Evolutionary conservation across 331 rosid species (phyloP).

Genomic region (Rosa hybrid): DNA sequence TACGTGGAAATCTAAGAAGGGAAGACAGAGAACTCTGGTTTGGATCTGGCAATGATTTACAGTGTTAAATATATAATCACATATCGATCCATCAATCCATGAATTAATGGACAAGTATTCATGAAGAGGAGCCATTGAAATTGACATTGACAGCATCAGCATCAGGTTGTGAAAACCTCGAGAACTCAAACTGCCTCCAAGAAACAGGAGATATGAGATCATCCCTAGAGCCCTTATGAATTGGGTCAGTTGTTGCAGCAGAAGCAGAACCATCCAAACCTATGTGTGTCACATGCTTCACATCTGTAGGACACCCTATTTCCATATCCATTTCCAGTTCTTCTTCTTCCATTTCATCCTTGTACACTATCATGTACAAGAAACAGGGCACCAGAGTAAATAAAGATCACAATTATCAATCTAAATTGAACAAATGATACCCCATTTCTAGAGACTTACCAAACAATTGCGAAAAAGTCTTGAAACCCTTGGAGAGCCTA

Average conservation of each 20-base stretch:
- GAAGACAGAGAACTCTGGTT: constrained; percentile 13
- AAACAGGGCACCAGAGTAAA: not conserved
- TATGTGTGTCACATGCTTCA: constrained; percentile 96
- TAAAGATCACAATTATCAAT: not conserved
- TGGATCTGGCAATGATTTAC: constrained; percentile 11
- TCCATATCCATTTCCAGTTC: constrained; percentile 60
- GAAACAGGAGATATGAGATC: constrained; percentile 57
- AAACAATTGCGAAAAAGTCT: constrained; percentile 77
- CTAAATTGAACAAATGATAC: not conserved
- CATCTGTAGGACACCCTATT: constrained; percentile 90
- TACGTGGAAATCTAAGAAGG: not conserved
- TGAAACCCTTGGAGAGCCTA: constrained; percentile 77
- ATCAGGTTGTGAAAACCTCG: constrained; percentile 42
- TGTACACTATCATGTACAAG: constrained; percentile 42
- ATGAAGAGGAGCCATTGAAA: constrained; percentile 17
- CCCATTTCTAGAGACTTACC: constrained; percentile 43
- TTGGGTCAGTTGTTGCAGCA: constrained; percentile 26
- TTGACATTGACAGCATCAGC: constrained; percentile 5
- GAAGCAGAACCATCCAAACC: constrained; percentile 64
- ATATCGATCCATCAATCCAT: not conserved
- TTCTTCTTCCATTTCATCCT: constrained; percentile 55
- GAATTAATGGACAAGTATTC: constrained; percentile 5
- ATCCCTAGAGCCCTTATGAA: constrained; percentile 50
- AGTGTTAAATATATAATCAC: constrained; percentile 19
- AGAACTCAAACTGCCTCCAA: constrained; percentile 37